These are phyloP conservation scores for Atalantia buxifolia DNA, from an alignment of 345 rosid genomes.

Conservation along the genomic window DNA sequence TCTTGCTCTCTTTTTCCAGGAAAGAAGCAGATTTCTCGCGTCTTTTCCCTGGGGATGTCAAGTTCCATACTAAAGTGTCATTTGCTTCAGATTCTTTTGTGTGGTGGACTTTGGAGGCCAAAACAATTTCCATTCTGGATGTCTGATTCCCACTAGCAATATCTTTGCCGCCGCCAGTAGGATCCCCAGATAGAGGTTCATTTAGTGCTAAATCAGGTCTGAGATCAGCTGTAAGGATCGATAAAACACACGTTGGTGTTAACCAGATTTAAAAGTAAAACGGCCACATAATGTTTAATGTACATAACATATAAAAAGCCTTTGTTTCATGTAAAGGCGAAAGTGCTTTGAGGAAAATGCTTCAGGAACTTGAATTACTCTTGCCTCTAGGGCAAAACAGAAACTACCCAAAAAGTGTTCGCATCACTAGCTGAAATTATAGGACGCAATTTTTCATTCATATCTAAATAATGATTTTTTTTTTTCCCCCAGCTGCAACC, in stretches of 20 bases:
- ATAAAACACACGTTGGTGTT: constrained; percentile 16
- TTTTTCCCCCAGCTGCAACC: neutral
- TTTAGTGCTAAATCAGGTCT: constrained; percentile 19
- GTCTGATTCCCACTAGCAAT: constrained; percentile 21
- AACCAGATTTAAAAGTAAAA: neutral
- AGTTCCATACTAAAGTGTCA: constrained; percentile 11
- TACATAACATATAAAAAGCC: neutral
- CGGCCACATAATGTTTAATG: neutral
- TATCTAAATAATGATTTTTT: neutral
- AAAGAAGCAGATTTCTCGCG: constrained; percentile 18
- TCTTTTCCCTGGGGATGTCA: constrained; percentile 14
- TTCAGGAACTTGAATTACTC: neutral
- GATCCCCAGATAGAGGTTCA: constrained; percentile 16
- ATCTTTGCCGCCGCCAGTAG: constrained; percentile 16
- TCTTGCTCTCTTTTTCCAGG: constrained; percentile 25
- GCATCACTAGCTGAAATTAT: neutral
- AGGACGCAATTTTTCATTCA: neutral
- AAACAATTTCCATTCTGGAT: constrained; percentile 23
- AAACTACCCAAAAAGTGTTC: neutral
- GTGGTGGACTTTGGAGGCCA: constrained; percentile 18
- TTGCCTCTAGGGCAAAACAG: neutral
- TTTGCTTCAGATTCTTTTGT: constrained; percentile 22
- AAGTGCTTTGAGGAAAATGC: neutral
- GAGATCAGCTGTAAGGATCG: constrained; percentile 26
- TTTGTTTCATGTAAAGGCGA: neutral